Conservation (phyloP, 805 yeast genomes). For the Monosporozyma unispora region DNA sequence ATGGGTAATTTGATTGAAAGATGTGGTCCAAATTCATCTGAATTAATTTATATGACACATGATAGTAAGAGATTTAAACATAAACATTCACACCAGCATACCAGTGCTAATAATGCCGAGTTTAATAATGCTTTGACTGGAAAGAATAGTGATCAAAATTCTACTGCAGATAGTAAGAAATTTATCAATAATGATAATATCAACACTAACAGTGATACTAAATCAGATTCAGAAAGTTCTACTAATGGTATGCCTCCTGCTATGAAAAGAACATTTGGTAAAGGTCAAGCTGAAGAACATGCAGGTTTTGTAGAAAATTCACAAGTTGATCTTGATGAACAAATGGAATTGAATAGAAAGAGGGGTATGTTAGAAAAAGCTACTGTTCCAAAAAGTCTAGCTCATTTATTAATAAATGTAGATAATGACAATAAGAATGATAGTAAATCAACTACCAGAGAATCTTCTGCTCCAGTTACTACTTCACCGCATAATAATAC, state of each 20-base stretch:
- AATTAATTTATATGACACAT: slow-evolving; percentile 34
- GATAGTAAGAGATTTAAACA: not conserved
- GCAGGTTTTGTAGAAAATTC: slow-evolving; percentile 33
- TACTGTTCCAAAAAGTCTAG: slow-evolving; percentile 48
- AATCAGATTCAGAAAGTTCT: not conserved
- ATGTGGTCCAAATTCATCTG: slow-evolving; percentile 56
- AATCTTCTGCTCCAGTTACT: not conserved
- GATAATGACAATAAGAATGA: slow-evolving; percentile 14
- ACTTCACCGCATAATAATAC: not conserved
- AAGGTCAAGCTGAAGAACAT: slow-evolving; percentile 25
- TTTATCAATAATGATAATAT: not conserved
- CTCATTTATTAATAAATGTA: slow-evolving; percentile 40
- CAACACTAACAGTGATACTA: not conserved
- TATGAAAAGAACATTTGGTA: slow-evolving; percentile 37
- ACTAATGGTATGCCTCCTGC: slow-evolving; percentile 51
- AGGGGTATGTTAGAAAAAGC: slow-evolving; percentile 42
- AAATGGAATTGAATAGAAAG: slow-evolving; percentile 39
- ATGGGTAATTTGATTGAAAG: slow-evolving; percentile 52
- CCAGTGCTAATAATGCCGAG: not conserved
- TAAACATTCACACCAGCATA: not conserved
- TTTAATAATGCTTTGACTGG: slow-evolving; percentile 3
- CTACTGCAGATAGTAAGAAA: not conserved
- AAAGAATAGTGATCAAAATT: not conserved
- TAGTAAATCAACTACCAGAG: not conserved
- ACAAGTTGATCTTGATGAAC: slow-evolving; percentile 35